Base-by-base conservation (phyloP, 495 filamentous ascomycete species). In the Aspergillus heteromorphus region DNA sequence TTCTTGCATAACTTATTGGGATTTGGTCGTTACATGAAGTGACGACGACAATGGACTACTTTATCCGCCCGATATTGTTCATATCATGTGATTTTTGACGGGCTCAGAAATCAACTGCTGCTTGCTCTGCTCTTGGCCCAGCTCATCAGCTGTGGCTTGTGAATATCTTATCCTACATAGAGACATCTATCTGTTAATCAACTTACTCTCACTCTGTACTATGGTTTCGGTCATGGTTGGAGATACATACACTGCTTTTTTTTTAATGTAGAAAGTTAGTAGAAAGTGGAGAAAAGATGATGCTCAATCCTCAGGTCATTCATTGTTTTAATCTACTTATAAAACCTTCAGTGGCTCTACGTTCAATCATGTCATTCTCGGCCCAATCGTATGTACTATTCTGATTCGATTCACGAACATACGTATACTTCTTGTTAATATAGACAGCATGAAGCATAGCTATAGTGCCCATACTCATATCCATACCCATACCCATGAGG, bases 41-140 rank as follows among this genome's bases (percentile, higher is more conserved):
- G n/a, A n/a, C n/a, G n/a, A 38, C 13, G 34, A 49, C 51, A 38
- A 27, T 45, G 49, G 43, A 45, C 52, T 59, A 54, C 55, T 34
- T 53, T 42, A 38, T 47, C 36, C 16, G 51, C 23, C 23, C 49
- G n/a, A n/a, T n/a, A n/a, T 61, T 60, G 59, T 60, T 45, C 31
- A 55, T 58, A 62, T 45, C 31, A 55, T 58, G 60, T 36, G 51
- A 34, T 53, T 55, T 49, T 62, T 61, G 57, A 53, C 63, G 34
- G 48, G 49, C 10, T 58, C 52, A 50, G 49, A 49, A 45, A 42
- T n/a, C n/a, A n/a, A n/a, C n/a, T n/a, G n/a, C n/a, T n/a, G n/a
- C n/a, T n/a, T n/a, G n/a, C n/a, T n/a, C n/a, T n/a, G n/a, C n/a
- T n/a, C n/a, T n/a, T n/a, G n/a, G n/a, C n/a, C n/a, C n/a, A n/a